Percentiles rank a stretch among this genome's conserved stretches.
Conservation (phyloP, 176 grass and related monocot species). For the Oryza meridionalis region DNA sequence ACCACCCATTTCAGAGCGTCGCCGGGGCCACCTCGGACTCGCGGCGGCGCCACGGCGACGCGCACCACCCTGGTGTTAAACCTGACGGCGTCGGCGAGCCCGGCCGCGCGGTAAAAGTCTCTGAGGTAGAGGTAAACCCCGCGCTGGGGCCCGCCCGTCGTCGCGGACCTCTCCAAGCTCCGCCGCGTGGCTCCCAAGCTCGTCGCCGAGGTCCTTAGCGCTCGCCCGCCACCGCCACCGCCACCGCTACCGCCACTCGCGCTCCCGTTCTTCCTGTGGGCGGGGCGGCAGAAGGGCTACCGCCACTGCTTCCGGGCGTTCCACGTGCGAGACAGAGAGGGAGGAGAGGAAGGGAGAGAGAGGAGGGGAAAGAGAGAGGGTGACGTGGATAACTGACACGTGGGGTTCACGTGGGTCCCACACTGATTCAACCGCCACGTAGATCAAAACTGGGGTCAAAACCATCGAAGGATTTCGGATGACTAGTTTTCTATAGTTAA, state of each 20-base stretch:
- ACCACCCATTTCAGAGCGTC: slow-evolving; percentile 14
- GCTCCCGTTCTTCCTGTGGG: slow-evolving; percentile 90
- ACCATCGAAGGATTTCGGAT: too few species aligned
- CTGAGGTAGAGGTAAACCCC: slow-evolving; percentile 39
- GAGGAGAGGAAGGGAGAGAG: too few species aligned
- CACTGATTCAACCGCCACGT: too few species aligned
- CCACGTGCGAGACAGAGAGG: too few species aligned
- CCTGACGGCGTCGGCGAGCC: slow-evolving; percentile 19
- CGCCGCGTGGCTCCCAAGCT: slow-evolving; percentile 66
- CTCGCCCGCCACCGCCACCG: slow-evolving; percentile 50
- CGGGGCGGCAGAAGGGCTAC: slow-evolving; percentile 70
- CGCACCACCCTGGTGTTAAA: slow-evolving; percentile 27
- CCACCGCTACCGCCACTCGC: slow-evolving; percentile 55
- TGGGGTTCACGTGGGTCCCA: too few species aligned
- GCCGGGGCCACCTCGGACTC: background rate
- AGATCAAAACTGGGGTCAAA: too few species aligned
- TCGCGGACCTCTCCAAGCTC: slow-evolving; percentile 76
- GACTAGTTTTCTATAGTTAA: too few species aligned
- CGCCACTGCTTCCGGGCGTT: too few species aligned
- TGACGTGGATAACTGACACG: too few species aligned
- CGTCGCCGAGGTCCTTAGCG: slow-evolving; percentile 61
- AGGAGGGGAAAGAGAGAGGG: too few species aligned
- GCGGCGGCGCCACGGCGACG: slow-evolving; percentile 15
- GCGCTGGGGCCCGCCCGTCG: slow-evolving; percentile 10
- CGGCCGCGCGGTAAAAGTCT: slow-evolving; percentile 30